Conservation (phyloP, 2,329 filamentous ascomycete species). For the Trichothecium sympodiale region DNA sequence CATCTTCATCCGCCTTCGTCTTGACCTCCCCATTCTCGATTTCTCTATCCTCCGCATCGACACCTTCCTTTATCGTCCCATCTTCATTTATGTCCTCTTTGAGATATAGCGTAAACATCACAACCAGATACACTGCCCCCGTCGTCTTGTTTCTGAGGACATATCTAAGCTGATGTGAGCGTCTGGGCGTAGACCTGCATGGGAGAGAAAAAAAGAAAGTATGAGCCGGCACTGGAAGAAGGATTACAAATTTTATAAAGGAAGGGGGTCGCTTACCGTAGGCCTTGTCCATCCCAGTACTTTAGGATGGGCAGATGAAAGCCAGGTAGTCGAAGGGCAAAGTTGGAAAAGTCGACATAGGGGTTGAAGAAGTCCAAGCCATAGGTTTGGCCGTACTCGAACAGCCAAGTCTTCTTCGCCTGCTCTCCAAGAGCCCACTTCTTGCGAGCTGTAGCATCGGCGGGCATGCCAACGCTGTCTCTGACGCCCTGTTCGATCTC, state of each 20-base stretch:
- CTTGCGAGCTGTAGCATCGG: constrained; percentile 39
- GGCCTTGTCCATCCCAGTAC: constrained; percentile 70
- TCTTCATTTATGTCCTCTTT: constrained; percentile 54
- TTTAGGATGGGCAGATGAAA: constrained; percentile 63
- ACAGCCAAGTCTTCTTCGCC: constrained; percentile 41
- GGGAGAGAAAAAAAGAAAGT: constrained; percentile 8
- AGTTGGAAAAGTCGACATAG: constrained; percentile 74
- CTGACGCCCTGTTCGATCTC: constrained; percentile 39
- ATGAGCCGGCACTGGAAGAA: constrained; percentile 11
- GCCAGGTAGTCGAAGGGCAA: constrained; percentile 60
- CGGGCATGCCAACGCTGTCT: constrained; percentile 36
- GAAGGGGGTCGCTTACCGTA: constrained; percentile 44
- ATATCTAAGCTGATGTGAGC: constrained; percentile 82
- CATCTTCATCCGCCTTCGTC: constrained; percentile 23
- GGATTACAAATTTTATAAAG: constrained; percentile 4
- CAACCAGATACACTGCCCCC: constrained; percentile 64
- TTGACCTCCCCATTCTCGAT: constrained; percentile 10
- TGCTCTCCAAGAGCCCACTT: constrained; percentile 43
- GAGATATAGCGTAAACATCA: constrained; percentile 68
- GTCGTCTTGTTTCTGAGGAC: constrained; percentile 74
- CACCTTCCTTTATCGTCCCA: constrained; percentile 37
- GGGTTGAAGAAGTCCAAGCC: constrained; percentile 73
- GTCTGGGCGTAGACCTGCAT: constrained; percentile 30
- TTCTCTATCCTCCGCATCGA: constrained; percentile 17
- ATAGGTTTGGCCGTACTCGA: constrained; percentile 41